phyloP scores from a whole-genome alignment of 306 rosid genomes.

The Rosa rugosa region DNA sequence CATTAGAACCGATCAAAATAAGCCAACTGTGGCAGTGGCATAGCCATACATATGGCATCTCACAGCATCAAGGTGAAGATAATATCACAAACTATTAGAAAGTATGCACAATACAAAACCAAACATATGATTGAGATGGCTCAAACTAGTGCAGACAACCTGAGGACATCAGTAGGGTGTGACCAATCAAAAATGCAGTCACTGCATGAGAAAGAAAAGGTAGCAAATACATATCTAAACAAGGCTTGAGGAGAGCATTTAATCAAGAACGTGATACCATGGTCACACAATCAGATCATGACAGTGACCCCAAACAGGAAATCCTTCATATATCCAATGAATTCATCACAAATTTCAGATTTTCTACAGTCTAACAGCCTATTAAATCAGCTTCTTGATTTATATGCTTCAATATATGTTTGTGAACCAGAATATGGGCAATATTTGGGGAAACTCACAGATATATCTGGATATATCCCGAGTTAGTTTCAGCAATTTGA shows the following conservation, averaged over 20 bases:
- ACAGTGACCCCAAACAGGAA: neutral
- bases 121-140: neutral
- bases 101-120: neutral
- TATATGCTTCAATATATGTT: neutral
- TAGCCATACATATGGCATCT: neutral
- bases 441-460: neutral
- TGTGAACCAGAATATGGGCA: neutral
- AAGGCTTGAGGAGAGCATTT: neutral
- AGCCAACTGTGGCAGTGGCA: neutral
- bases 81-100: neutral
- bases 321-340: neutral
- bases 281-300: neutral
- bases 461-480: neutral
- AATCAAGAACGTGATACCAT: neutral
- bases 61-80: neutral
- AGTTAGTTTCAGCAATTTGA: neutral
- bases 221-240: neutral
- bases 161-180: neutral
- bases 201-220: neutral
- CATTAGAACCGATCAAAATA: neutral
- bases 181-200: neutral
- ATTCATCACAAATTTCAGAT: neutral
- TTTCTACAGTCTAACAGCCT: neutral
- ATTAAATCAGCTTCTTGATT: neutral
- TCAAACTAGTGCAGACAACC: neutral